phyloP scores from a whole-genome alignment of 148 eudicot genomes.

The Oxyria digyna region DNA sequence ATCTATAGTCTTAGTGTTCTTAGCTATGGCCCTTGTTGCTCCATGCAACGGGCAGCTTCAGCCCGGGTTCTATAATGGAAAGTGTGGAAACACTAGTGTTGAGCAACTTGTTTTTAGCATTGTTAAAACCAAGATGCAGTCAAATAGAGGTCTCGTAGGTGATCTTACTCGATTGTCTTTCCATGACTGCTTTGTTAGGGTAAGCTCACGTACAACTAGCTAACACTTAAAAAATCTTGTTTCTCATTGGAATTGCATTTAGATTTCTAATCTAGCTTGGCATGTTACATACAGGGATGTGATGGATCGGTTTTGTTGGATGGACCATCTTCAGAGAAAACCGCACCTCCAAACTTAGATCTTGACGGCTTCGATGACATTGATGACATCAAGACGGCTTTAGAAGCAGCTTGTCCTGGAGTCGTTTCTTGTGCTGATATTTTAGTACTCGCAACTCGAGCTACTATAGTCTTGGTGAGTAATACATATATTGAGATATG shows the following conservation, averaged over 20 bases:
- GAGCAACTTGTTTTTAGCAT: not conserved
- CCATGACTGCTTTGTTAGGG: constrained; percentile 2
- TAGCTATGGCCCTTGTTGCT: not conserved
- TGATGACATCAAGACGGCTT: constrained; percentile 59
- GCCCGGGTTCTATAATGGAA: not conserved
- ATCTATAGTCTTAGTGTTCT: not conserved
- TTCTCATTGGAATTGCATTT: not conserved
- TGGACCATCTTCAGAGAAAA: constrained; percentile 55
- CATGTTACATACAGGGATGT: constrained; percentile 38
- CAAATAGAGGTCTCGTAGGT: not conserved
- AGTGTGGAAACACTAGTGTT: not conserved
- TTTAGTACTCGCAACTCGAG: constrained; percentile 63
- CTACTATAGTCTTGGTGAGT: constrained; percentile 49
- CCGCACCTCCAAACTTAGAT: constrained; percentile 50
- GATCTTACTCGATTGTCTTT: not conserved
- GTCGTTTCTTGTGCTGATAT: constrained; percentile 83
- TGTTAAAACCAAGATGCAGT: not conserved
- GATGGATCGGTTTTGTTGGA: constrained; percentile 76
- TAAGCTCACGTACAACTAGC: not conserved
- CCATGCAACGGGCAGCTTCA: not conserved
- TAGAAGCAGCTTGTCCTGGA: constrained; percentile 68
- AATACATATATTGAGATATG: not conserved
- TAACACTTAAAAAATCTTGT: too few species aligned
- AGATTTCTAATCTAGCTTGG: not conserved
- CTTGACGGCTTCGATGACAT: constrained; percentile 78